Evolutionary conservation across 2,329 filamentous ascomycete genomes (phyloP).

Genomic region (Scedosporium boydii): DNA sequence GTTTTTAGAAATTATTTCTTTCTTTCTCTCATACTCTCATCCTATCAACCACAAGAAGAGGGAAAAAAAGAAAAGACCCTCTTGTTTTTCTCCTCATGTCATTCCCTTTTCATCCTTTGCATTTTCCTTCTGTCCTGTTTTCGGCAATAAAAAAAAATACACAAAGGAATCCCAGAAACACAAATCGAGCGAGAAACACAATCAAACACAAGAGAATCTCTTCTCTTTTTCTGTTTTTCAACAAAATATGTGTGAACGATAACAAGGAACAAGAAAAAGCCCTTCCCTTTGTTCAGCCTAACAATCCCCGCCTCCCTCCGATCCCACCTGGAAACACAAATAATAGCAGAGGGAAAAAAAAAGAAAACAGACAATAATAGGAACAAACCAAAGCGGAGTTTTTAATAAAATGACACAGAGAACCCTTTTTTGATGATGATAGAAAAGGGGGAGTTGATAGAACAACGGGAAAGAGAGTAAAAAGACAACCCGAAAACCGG

Average conservation of each 20-base stretch:
- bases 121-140: neutral
- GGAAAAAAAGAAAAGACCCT: neutral
- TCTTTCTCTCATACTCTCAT: no score
- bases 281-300: neutral
- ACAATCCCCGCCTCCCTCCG: neutral
- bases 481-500: neutral
- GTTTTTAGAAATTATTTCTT: no score
- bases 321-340: neutral
- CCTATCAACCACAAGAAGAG: no score
- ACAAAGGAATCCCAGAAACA: neutral
- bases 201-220: neutral
- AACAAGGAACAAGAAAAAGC: neutral
- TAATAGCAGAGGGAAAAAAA: neutral
- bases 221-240: no score
- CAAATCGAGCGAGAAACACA: neutral
- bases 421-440: neutral
- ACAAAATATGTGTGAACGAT: neutral
- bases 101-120: neutral
- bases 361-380: neutral
- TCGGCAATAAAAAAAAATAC: neutral
- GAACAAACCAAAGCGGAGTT: neutral
- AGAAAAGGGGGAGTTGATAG: neutral
- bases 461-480: neutral
- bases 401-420: neutral
- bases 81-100: neutral